A percentile compares a stretch with the other conserved stretches of the same genome.
These are phyloP conservation scores for Fusarium solani-melongenae DNA, from an alignment of 2,329 filamentous ascomycete genomes.

Conservation along the genomic window DNA sequence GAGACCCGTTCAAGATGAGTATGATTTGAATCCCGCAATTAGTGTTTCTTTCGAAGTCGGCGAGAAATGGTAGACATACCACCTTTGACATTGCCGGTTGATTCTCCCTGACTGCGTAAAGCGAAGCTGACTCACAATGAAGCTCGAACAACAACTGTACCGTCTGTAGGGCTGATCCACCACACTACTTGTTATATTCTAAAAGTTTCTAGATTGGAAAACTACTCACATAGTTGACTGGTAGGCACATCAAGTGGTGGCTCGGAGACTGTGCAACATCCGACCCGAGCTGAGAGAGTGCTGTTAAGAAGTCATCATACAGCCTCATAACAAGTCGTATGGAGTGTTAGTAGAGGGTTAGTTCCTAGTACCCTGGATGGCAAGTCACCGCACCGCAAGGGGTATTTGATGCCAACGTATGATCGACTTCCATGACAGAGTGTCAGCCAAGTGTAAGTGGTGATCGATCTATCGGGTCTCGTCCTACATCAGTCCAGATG, in stretches of 20 bases:
- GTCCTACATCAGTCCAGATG: not conserved
- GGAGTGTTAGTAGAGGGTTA: not conserved
- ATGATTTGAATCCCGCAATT: not conserved
- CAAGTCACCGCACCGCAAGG: not conserved
- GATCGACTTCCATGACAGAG: not conserved
- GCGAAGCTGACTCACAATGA: not conserved
- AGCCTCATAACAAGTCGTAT: not conserved
- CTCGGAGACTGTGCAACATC: not conserved
- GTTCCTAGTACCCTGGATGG: not conserved
- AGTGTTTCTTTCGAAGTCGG: not conserved
- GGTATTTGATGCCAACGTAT: not conserved
- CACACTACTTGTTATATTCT: fast-evolving
- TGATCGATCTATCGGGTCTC: not conserved
- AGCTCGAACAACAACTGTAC: not conserved
- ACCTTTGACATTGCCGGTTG: not conserved
- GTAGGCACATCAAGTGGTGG: not conserved
- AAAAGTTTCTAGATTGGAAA: not conserved
- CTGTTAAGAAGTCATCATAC: not conserved
- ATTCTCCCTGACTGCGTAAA: not conserved
- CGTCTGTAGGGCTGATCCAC: not conserved
- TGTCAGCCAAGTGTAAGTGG: not conserved
- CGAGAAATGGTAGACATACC: not conserved
- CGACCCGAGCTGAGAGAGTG: not conserved
- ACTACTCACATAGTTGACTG: not conserved
- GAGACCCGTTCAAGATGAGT: not conserved